Percentiles rank a stretch among this genome's conserved stretches.
phyloP scores from a whole-genome alignment of 2,329 filamentous ascomycete genomes.

The Trichoderma breve region DNA sequence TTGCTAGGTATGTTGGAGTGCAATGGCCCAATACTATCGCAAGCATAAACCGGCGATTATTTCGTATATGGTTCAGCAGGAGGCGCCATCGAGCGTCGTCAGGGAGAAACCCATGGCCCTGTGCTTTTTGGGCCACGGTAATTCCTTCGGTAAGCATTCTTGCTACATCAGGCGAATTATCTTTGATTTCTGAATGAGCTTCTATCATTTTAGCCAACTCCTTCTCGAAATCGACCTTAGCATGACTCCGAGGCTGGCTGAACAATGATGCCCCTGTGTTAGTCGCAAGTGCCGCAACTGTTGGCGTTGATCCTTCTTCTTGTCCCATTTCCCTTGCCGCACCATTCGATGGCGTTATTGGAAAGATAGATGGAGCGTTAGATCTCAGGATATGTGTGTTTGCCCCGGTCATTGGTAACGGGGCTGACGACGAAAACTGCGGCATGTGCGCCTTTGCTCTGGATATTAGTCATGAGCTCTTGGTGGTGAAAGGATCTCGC shows the following conservation, averaged over 20 bases:
- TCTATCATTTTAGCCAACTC: slow-evolving; percentile 10
- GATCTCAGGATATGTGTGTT: slow-evolving; percentile 37
- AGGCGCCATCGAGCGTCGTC: slow-evolving; percentile 38
- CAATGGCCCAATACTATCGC: slow-evolving; percentile 31
- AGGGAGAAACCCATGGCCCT: slow-evolving; percentile 30
- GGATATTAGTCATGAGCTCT: neutral
- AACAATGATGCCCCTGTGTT: slow-evolving; percentile 25
- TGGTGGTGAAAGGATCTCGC: neutral
- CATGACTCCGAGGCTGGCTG: slow-evolving; percentile 24
- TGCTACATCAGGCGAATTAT: neutral
- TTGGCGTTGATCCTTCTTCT: neutral
- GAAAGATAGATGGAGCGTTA: neutral
- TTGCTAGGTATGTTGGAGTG: slow-evolving; percentile 30
- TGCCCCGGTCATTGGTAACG: slow-evolving; percentile 36
- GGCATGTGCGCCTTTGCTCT: neutral
- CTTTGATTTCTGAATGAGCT: neutral
- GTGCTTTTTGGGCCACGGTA: slow-evolving; percentile 27
- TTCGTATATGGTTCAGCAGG: slow-evolving; percentile 29
- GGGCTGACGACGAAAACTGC: slow-evolving; percentile 22
- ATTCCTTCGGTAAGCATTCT: slow-evolving; percentile 28
- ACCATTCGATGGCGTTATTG: neutral
- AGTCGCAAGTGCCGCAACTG: neutral
- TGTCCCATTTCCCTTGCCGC: neutral
- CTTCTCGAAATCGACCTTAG: slow-evolving; percentile 29
- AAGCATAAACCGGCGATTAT: slow-evolving; percentile 32